Conservation (phyloP, 495 filamentous ascomycete genomes). For the Darksidea phi region DNA sequence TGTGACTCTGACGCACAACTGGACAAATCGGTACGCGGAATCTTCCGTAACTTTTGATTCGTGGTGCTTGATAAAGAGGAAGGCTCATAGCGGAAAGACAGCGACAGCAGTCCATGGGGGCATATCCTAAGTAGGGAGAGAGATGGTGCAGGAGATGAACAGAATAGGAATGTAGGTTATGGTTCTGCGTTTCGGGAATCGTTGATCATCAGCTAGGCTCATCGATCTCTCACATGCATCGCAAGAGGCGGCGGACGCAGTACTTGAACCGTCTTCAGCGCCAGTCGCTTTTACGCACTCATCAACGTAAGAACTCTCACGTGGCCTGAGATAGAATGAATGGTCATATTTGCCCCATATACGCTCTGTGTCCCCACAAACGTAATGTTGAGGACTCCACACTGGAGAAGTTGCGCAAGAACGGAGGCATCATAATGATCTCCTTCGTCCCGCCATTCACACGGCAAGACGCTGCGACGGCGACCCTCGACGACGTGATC, state of each 20-base stretch:
- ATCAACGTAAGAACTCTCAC: conserved; percentile 8
- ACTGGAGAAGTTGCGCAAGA: conserved; percentile 15
- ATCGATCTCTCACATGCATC: conserved; percentile 43
- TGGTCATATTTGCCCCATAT: not conserved
- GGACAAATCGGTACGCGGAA: conserved; percentile 20
- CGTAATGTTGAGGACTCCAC: conserved; percentile 63
- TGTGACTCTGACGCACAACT: conserved; percentile 19
- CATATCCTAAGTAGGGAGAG: conserved; percentile 6
- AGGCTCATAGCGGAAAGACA: too few species aligned
- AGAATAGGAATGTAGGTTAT: conserved; percentile 23
- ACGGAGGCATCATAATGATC: conserved; percentile 31
- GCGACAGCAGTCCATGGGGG: not conserved
- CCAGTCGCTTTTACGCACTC: conserved; percentile 29
- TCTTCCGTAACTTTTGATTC: conserved; percentile 13
- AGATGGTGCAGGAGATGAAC: conserved; percentile 28
- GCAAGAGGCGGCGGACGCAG: conserved; percentile 57
- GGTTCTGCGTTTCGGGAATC: not conserved
- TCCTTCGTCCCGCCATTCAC: conserved; percentile 15
- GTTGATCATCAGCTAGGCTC: not conserved
- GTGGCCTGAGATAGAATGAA: not conserved
- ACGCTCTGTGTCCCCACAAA: not conserved
- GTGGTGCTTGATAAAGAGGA: too few species aligned
- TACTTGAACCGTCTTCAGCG: conserved; percentile 38
- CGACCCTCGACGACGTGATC: conserved; percentile 38
- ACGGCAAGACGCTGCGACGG: not conserved